Base-by-base conservation (phyloP, 768 basidiomycete species). In the Flagelloscypha sp. region DNA sequence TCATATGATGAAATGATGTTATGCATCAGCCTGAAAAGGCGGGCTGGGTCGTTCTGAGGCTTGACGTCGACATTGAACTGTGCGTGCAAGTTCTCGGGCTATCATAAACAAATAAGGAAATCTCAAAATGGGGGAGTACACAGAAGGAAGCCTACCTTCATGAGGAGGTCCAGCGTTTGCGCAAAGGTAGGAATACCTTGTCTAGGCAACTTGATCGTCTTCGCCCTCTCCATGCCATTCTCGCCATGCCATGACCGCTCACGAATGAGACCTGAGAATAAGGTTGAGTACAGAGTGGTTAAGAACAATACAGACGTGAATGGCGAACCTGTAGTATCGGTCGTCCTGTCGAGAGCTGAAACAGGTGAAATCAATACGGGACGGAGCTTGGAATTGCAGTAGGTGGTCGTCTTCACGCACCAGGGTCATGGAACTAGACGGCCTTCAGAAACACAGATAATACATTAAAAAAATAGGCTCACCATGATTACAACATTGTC, bases 381-480 rank as follows among this genome's bases (percentile, higher is more conserved):
- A 35, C 19, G 30, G n/a, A n/a, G n/a, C n/a, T n/a, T n/a, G n/a
- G n/a, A 31, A 29, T 27, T 16, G 41, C 17, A 51, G 48, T 35
- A 46, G 31, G 25, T 43, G 30, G 46, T 35, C 47, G 42, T 22
- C 38, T 41, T 48, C 34, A 46, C 67, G 47, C 47, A 84, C 79
- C 74, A 11, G 89, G 85, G 57, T 97, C 94, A 59, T 99, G 94
- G 63, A 94, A 97, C n/a, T n/a, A n/a, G n/a, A n/a, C n/a, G n/a
- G n/a, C n/a, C n/a, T n/a, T n/a, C n/a, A n/a, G n/a, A n/a, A n/a
- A n/a, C n/a, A n/a, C n/a, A n/a, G n/a, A n/a, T n/a, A n/a, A n/a
- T n/a, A n/a, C n/a, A n/a, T n/a, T n/a, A n/a, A n/a, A n/a, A n/a
- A n/a, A n/a, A n/a, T n/a, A n/a, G n/a, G n/a, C n/a, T n/a, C n/a